Evolutionary conservation across 805 yeast species (phyloP).

Genomic region (Diddensiella transvaalensis): DNA sequence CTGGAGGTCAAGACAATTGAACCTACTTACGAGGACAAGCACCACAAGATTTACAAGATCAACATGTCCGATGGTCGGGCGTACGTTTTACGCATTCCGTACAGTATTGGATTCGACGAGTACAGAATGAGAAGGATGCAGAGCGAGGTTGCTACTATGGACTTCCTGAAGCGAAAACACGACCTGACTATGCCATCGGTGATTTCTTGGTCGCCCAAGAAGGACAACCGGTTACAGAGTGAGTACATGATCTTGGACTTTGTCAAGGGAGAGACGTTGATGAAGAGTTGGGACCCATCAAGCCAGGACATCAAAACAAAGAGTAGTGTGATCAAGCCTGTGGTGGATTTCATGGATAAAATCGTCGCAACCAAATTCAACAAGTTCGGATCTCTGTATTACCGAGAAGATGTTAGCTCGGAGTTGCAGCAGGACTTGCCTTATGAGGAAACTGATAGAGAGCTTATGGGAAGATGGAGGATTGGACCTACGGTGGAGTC

Average conservation of each 20-base stretch:
- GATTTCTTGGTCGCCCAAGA: slow-evolving; percentile 58
- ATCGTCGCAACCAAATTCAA: slow-evolving; percentile 59
- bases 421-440: slow-evolving; percentile 40
- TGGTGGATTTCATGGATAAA: slow-evolving; percentile 61
- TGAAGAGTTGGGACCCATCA: slow-evolving; percentile 90
- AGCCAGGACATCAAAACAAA: slow-evolving; percentile 49
- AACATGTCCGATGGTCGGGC: slow-evolving; percentile 55
- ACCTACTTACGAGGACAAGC: slow-evolving; percentile 91
- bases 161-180: slow-evolving; percentile 64
- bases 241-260: slow-evolving; percentile 83
- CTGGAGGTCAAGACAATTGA: slow-evolving; percentile 65
- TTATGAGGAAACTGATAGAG: slow-evolving; percentile 57
- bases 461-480: slow-evolving; percentile 68
- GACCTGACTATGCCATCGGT: slow-evolving; percentile 72
- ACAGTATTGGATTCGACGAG: slow-evolving; percentile 65
- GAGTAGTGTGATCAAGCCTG: slow-evolving; percentile 59
- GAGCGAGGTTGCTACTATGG: slow-evolving; percentile 92
- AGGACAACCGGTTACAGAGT: slow-evolving; percentile 58
- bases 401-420: slow-evolving; percentile 60
- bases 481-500: slow-evolving; percentile 88
- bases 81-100: slow-evolving; percentile 81
- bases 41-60: slow-evolving; percentile 79
- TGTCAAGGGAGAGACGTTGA: slow-evolving; percentile 73
- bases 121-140: slow-evolving; percentile 56
- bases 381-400: slow-evolving; percentile 78